A percentile compares a stretch with the other conserved stretches of the same genome.
phyloP scores from a whole-genome alignment of 805 yeast species.

The Ogataea populi-albae region DNA sequence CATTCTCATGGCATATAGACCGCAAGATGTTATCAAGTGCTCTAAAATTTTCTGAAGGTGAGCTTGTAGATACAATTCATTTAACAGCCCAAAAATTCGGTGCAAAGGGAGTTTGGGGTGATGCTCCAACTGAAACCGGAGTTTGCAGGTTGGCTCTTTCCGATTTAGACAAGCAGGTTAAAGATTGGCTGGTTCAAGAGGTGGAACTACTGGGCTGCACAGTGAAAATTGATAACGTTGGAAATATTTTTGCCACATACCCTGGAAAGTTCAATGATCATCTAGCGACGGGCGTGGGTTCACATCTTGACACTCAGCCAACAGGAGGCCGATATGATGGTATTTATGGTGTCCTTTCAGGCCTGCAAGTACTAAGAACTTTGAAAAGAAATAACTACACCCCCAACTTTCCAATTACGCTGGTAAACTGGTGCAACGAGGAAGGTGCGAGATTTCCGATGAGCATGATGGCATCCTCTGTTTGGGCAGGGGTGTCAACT shows the following conservation, averaged over 20 bases:
- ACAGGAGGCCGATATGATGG: constrained; percentile 80
- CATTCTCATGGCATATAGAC: too few species aligned
- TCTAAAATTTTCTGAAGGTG: constrained; percentile 33
- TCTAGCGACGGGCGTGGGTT: constrained; percentile 59
- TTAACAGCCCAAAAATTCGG: constrained; percentile 57
- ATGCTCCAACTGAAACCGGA: constrained; percentile 56
- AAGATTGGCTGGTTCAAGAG: constrained; percentile 63
- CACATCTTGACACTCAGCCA: constrained; percentile 76
- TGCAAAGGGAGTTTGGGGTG: constrained; percentile 62
- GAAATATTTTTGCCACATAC: constrained; percentile 63
- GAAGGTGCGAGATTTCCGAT: constrained; percentile 79
- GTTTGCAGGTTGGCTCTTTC: constrained; percentile 62
- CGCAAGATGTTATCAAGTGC: constrained; percentile 5
- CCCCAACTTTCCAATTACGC: constrained; percentile 66
- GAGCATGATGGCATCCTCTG: constrained; percentile 63
- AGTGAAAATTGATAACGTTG: constrained; percentile 60
- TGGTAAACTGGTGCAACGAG: constrained; percentile 72
- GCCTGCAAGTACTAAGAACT: constrained; percentile 64
- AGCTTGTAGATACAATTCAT: constrained; percentile 59
- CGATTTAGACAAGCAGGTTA: constrained; percentile 59
- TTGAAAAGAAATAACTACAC: constrained; percentile 53
- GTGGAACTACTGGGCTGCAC: constrained; percentile 52
- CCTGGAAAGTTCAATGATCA: constrained; percentile 48
- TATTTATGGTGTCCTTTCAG: constrained; percentile 63
- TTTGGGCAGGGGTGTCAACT: constrained; percentile 55